phyloP scores from a whole-genome alignment of 2,329 filamentous ascomycete species.

The Leptosphaerulina australis region DNA sequence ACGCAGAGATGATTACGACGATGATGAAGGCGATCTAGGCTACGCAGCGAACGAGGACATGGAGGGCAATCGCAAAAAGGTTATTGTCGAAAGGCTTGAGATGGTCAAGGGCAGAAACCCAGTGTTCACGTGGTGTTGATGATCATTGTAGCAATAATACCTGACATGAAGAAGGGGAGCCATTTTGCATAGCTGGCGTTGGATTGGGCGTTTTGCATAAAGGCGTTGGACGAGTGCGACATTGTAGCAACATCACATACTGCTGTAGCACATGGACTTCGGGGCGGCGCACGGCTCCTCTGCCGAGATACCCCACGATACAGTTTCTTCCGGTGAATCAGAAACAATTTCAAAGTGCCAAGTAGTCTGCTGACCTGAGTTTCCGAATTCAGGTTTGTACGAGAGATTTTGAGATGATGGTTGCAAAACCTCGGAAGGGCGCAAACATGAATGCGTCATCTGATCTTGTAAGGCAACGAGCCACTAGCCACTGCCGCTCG shows the following conservation, averaged over 20 bases:
- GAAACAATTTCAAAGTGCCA: background rate
- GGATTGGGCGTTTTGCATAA: slow-evolving; percentile 21
- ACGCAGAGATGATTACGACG: slow-evolving; percentile 51
- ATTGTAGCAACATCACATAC: slow-evolving; percentile 15
- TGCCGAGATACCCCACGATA: background rate
- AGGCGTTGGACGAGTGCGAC: slow-evolving; percentile 17
- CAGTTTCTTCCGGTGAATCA: background rate
- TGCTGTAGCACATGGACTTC: slow-evolving; percentile 8
- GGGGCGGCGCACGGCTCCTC: background rate
- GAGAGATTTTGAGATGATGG: background rate
- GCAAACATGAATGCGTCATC: slow-evolving; percentile 25
- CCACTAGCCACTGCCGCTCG: slow-evolving; percentile 17
- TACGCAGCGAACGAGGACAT: slow-evolving; percentile 93
- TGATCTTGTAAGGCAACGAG: slow-evolving; percentile 25
- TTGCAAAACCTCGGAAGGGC: background rate
- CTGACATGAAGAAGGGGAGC: slow-evolving; percentile 9
- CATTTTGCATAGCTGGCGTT: slow-evolving; percentile 17
- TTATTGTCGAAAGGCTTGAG: slow-evolving; percentile 95
- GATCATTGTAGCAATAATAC: slow-evolving; percentile 8
- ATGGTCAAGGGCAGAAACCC: slow-evolving; percentile 94
- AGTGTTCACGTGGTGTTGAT: slow-evolving; percentile 94
- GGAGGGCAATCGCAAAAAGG: slow-evolving; percentile 88
- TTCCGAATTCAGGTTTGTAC: no score
- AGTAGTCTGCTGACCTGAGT: no score
- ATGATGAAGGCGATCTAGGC: slow-evolving; percentile 88